Evolutionary conservation across 768 basidiomycete genomes (phyloP), one percentile per base, ranked within the genome.

Genomic region (Boletus rubescentipes): DNA sequence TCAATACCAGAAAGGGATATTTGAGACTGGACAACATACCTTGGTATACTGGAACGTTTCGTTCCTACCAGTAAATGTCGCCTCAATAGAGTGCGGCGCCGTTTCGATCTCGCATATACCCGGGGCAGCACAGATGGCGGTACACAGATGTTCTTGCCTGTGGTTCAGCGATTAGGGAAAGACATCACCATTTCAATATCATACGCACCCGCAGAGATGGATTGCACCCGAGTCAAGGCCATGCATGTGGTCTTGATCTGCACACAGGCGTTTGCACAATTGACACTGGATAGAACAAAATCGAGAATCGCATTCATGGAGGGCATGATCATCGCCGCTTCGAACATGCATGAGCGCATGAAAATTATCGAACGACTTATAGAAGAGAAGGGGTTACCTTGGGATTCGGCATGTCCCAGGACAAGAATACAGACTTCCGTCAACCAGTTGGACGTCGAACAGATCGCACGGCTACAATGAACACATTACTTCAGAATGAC

Each of bases 21-120:
- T 8, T 5, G n/a, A 16, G n/a, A 46, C 7, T 10, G 1, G 18
- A 23, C 29, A 36, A 50, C 62, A 26, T 46, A 81, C 85, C 74
- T 85, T 86, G 0, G 85, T 86, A 46, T 82, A 86, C 61, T 81
- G 78, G 59, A 85, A 86, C 1, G 78, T 83, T 54, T 84, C 81
- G 45, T 85, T 79, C 51, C 66, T 72, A 0, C 84, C 85, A 0
- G 77, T 78, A 57, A 86, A 86, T 0, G 82, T 84, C 6, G 83
- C 81, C 59, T 84, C 79, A 32, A 86, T 77, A 0, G 83, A 79
- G 48, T 80, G 77, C 0, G 85, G 85, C 0, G 76, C 71, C 0
- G 78, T 82, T 47, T 84, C 77, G 14, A 86, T 84, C 42, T 83
- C 73, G 51, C 84, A 86, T 18, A 78, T 79, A 4, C 85, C 84